Base-by-base conservation (phyloP, 208 protist genomes). In the Lotmaria passim region DNA sequence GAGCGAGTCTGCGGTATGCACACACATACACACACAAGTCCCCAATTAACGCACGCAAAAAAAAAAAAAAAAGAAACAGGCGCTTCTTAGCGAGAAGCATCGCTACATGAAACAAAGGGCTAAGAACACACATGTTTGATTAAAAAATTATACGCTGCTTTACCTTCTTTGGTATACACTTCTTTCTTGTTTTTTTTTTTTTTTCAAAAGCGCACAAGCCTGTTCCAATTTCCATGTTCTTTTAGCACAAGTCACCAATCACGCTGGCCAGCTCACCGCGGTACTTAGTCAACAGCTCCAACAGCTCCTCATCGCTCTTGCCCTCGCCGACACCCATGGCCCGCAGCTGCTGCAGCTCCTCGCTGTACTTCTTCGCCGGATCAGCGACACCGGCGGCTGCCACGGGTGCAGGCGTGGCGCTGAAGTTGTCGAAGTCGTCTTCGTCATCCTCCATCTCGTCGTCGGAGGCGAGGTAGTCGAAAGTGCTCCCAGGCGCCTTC, bases 271-370 rank as follows among this genome's bases (percentile, higher is more conserved):
- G 63, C 39, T 96, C 89, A 28, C 92, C 92, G 50, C 81, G 82
- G 50, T 81, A 73, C 57, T 94, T 75, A 3, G 39, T 41, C 53
- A 96, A 69, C 47, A 96, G 66, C 17, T 81, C 47, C 33, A 93
- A 64, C 26, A 96, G 53, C 34, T 91, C 75, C 31, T 82, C 78
- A 41, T 94, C 89, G 1, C 59, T 77, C 51, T 79, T 77, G 23
- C 79, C 75, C n/a, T 83, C 75, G 26, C 66, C 87, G 14, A 97
- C 53, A 44, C 75, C 78, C 79, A 94, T 89, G 36, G 69, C 78
- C 3, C 84, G 84, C 26, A 97, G 71, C 78, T 96, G 89, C 39
- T 56, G 60, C 38, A 97, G 76, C 69, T 96, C 90, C 55, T 79
- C 76, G 34, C 41, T 48, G 78, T 91, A 94, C 28, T 57, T 64